Percentiles rank a stretch among this genome's conserved stretches.
Evolutionary conservation across 2,329 filamentous ascomycete species (phyloP).

Genomic region (Chaetomium sp.): DNA sequence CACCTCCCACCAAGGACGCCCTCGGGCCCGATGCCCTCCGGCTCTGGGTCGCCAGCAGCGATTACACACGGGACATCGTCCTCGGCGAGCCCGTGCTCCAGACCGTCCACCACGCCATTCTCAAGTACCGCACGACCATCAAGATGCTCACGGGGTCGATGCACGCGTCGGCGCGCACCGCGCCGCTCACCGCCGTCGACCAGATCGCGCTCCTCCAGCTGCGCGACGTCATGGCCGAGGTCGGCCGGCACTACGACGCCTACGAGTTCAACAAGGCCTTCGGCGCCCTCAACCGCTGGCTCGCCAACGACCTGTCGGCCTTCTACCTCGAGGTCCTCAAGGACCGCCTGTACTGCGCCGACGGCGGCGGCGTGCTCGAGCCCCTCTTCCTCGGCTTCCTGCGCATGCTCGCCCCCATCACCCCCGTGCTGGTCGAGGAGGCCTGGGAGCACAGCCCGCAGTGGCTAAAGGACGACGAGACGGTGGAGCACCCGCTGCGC

Average conservation of each 20-base stretch:
- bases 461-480: conserved; percentile 57
- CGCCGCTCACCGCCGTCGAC: conserved; percentile 63
- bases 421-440: conserved; percentile 83
- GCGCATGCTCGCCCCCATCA: conserved; percentile 78
- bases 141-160: conserved; percentile 86
- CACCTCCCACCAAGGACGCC: conserved; percentile 58
- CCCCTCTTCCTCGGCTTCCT: conserved; percentile 72
- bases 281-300: conserved; percentile 74
- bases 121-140: conserved; percentile 87
- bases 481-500: conserved; percentile 47
- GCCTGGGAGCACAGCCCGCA: conserved; percentile 77
- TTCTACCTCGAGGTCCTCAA: conserved; percentile 95
- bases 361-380: conserved; percentile 64
- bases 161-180: conserved; percentile 53
- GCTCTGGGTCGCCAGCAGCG: conserved; percentile 87
- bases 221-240: conserved; percentile 62
- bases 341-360: conserved; percentile 85
- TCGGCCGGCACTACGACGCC: conserved; percentile 65
- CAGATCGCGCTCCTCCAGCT: conserved; percentile 79
- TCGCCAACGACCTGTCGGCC: conserved; percentile 79
- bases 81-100: conserved; percentile 78
- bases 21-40: conserved; percentile 86
- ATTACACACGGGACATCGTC: conserved; percentile 86
- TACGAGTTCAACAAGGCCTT: conserved; percentile 84
- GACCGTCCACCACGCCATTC: conserved; percentile 71